Conservation (phyloP, 2,329 filamentous ascomycete species). For the Claviceps purpurea region DNA sequence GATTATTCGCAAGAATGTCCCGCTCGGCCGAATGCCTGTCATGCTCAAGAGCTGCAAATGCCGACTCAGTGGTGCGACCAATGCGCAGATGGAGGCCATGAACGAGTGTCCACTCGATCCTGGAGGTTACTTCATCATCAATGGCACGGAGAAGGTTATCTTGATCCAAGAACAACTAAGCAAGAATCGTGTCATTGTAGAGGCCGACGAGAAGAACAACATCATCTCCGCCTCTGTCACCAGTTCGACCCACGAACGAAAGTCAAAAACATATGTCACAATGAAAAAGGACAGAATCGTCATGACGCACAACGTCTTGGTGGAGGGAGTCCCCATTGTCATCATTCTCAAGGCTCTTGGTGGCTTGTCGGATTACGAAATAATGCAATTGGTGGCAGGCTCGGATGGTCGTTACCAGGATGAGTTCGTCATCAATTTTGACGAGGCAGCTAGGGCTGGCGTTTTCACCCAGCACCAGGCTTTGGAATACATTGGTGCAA, state of each 20-base stretch:
- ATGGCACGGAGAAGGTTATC: constrained; percentile 97
- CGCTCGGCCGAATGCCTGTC: constrained; percentile 83
- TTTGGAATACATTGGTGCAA: constrained; percentile 75
- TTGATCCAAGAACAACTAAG: constrained; percentile 96
- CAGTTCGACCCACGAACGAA: constrained; percentile 92
- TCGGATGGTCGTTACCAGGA: constrained; percentile 84
- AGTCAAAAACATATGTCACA: constrained; percentile 93
- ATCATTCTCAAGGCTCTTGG: constrained; percentile 89
- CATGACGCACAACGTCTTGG: constrained; percentile 83
- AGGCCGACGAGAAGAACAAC: constrained; percentile 81
- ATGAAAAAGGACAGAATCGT: constrained; percentile 87
- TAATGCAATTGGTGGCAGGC: constrained; percentile 80
- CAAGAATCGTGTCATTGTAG: constrained; percentile 98
- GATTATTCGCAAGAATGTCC: constrained; percentile 61
- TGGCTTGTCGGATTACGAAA: constrained; percentile 87
- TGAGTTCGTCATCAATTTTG: constrained; percentile 89
- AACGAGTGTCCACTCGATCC: constrained; percentile 95
- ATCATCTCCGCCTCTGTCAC: constrained; percentile 93
- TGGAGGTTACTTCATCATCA: constrained; percentile 94
- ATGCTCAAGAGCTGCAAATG: constrained; percentile 97
- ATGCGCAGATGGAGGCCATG: constrained; percentile 78
- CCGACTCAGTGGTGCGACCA: constrained; percentile 68
- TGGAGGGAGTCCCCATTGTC: constrained; percentile 88
- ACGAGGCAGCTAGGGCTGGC: constrained; percentile 71
- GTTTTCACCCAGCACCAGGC: constrained; percentile 93